Evolutionary conservation across 1,284 basidiomycete genomes (phyloP).

Genomic region (Sporisorium reilianum): DNA sequence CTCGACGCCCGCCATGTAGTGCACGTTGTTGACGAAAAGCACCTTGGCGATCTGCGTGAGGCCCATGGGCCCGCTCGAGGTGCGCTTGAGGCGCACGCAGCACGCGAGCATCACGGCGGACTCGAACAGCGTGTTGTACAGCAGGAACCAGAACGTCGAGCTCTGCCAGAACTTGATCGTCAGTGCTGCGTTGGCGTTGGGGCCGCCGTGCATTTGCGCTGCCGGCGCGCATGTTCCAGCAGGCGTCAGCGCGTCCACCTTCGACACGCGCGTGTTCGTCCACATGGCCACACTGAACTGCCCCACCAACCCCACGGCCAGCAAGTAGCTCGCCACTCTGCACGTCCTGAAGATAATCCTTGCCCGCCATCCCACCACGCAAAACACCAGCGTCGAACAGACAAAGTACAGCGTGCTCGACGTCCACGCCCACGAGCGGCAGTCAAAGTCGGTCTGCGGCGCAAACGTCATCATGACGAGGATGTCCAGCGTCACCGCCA

Average conservation of each 20-base stretch:
- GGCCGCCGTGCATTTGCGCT: slow-evolving; percentile 4
- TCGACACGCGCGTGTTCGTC: slow-evolving; percentile 37
- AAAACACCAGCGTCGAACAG: slow-evolving; percentile 39
- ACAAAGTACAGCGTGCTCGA: slow-evolving; percentile 36
- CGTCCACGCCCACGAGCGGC: slow-evolving; percentile 41
- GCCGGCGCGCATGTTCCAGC: slow-evolving; percentile 34
- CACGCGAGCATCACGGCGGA: slow-evolving; percentile 19
- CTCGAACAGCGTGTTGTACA: slow-evolving; percentile 46
- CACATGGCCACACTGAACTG: slow-evolving; percentile 37
- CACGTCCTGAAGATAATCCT: slow-evolving; percentile 39
- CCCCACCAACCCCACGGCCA: slow-evolving; percentile 20
- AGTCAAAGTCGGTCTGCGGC: slow-evolving; percentile 21
- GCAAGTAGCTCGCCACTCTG: slow-evolving; percentile 5
- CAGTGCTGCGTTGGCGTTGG: neutral
- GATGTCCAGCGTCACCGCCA: slow-evolving; percentile 32
- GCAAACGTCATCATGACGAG: slow-evolving; percentile 35
- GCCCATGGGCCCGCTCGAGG: slow-evolving; percentile 35
- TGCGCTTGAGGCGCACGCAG: slow-evolving; percentile 25
- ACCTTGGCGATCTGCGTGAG: slow-evolving; percentile 41
- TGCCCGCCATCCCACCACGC: slow-evolving; percentile 40
- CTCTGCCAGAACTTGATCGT: slow-evolving; percentile 29
- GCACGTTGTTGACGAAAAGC: slow-evolving; percentile 50
- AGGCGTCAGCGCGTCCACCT: slow-evolving; percentile 25
- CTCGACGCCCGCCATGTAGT: slow-evolving; percentile 44
- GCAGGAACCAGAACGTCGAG: slow-evolving; percentile 48